Conservation (phyloP, 805 yeast genomes). For the Kazachstania psychrophila region DNA sequence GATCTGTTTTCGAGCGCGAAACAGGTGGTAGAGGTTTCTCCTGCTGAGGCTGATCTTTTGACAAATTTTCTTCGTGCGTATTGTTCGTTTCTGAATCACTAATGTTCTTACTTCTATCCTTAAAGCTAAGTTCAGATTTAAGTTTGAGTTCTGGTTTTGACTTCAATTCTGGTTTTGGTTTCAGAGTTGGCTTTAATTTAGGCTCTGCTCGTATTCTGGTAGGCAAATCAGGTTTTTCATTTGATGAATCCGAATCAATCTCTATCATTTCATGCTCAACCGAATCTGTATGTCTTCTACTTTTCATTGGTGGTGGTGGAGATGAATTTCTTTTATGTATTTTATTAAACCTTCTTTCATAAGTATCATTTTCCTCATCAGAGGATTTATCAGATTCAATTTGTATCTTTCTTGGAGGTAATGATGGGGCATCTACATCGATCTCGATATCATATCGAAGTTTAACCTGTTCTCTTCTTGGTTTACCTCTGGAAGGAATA, state of each 20-base stretch:
- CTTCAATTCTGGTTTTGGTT: too few species aligned
- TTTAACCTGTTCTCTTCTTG: constrained; percentile 8
- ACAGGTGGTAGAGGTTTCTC: constrained; percentile 5
- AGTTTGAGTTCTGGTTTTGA: too few species aligned
- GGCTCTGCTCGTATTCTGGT: too few species aligned
- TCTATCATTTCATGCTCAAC: too few species aligned
- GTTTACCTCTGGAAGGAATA: constrained; percentile 22
- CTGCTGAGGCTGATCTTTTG: background rate
- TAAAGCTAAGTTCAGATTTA: too few species aligned
- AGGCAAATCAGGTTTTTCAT: too few species aligned
- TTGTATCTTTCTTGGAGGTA: constrained; percentile 3
- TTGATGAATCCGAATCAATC: too few species aligned
- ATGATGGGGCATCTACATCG: constrained; percentile 4
- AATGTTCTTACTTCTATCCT: too few species aligned
- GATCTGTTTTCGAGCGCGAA: constrained; percentile 2
- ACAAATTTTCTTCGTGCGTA: background rate
- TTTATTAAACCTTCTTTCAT: background rate
- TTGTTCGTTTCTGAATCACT: background rate
- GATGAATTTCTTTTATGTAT: background rate
- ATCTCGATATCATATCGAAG: background rate
- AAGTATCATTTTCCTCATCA: constrained; percentile 1
- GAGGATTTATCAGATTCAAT: background rate
- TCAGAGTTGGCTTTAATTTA: too few species aligned
- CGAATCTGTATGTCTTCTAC: too few species aligned
- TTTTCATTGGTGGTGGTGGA: too few species aligned